Conservation (phyloP, 2,329 filamentous ascomycete genomes). For the Fusarium sulawesiense region DNA sequence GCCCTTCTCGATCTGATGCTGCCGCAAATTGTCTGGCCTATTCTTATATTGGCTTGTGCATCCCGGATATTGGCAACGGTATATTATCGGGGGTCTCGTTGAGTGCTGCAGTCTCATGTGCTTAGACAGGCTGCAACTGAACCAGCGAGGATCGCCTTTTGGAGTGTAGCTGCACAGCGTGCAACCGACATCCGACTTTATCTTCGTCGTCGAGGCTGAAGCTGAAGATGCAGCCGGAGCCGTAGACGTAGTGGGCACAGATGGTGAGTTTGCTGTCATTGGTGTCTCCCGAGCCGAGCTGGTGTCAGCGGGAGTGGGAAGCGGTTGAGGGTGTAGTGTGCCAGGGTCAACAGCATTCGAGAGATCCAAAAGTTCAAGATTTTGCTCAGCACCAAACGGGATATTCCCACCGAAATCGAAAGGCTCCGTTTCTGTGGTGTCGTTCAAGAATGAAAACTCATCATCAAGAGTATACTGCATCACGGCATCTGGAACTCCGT, state of each 20-base stretch:
- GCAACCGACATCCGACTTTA: constrained; percentile 60
- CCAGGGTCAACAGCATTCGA: constrained; percentile 28
- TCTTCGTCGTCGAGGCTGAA: constrained; percentile 46
- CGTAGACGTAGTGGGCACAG: constrained; percentile 30
- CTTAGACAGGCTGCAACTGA: constrained; percentile 68
- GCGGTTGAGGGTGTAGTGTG: constrained; percentile 30
- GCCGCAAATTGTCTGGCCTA: constrained; percentile 65
- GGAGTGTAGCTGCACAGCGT: constrained; percentile 66
- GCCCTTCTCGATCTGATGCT: constrained; percentile 67
- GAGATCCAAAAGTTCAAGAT: constrained; percentile 17
- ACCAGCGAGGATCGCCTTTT: constrained; percentile 68
- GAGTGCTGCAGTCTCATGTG: constrained; percentile 67
- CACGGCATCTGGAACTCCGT: constrained; percentile 9
- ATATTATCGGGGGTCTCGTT: constrained; percentile 61
- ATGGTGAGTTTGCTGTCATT: constrained; percentile 41
- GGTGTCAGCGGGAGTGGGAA: constrained; percentile 40
- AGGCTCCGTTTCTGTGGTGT: constrained; percentile 3
- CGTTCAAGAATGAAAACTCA: constrained; percentile 37
- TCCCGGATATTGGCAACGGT: constrained; percentile 64
- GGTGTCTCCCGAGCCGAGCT: constrained; percentile 37
- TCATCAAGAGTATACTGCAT: constrained; percentile 21
- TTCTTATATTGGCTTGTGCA: constrained; percentile 68
- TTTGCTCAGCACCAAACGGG: constrained; percentile 25
- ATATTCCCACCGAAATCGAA: constrained; percentile 37
- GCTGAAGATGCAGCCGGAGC: constrained; percentile 21